Evolutionary conservation across 768 basidiomycete species (phyloP).

Genomic region (Kwoniella shandongensis): DNA sequence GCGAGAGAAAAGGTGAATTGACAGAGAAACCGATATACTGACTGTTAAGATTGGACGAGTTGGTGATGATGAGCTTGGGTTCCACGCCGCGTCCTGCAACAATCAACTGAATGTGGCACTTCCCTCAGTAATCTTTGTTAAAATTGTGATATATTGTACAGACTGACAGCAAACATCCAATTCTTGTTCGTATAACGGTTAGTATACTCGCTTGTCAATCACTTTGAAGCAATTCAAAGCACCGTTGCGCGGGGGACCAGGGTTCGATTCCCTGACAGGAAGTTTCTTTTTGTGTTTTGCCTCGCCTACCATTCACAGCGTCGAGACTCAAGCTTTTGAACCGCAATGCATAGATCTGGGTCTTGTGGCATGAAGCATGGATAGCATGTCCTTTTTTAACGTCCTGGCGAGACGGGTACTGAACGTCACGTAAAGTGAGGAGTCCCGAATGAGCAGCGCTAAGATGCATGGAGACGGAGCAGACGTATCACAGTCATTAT

Average conservation of each 20-base stretch:
- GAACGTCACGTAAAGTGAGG: too few relatives aligned
- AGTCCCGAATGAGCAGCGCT: too few relatives aligned
- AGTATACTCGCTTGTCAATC: slow-evolving; percentile 40
- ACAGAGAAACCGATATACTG: neutral
- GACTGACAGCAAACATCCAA: slow-evolving; percentile 4
- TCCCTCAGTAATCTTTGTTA: neutral
- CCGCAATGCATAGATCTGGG: too few relatives aligned
- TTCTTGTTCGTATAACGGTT: slow-evolving; percentile 42
- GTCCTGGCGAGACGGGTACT: too few relatives aligned
- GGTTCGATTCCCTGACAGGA: slow-evolving; percentile 32
- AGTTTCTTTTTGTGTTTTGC: slow-evolving; percentile 21
- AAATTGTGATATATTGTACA: neutral
- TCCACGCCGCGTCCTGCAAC: slow-evolving; percentile 23
- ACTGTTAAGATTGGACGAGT: neutral
- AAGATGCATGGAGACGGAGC: too few relatives aligned
- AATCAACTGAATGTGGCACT: neutral
- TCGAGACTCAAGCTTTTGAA: too few relatives aligned
- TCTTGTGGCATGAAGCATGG: too few relatives aligned
- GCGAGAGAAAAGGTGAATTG: too few relatives aligned
- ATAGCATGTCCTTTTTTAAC: too few relatives aligned
- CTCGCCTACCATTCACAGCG: too few relatives aligned
- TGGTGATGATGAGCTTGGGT: slow-evolving; percentile 3
- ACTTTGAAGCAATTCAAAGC: neutral
- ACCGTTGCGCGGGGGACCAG: slow-evolving; percentile 23
- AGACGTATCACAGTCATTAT: too few relatives aligned